Evolutionary conservation across 768 basidiomycete genomes (phyloP).

Genomic region (Leucocoprinus leucothites): DNA sequence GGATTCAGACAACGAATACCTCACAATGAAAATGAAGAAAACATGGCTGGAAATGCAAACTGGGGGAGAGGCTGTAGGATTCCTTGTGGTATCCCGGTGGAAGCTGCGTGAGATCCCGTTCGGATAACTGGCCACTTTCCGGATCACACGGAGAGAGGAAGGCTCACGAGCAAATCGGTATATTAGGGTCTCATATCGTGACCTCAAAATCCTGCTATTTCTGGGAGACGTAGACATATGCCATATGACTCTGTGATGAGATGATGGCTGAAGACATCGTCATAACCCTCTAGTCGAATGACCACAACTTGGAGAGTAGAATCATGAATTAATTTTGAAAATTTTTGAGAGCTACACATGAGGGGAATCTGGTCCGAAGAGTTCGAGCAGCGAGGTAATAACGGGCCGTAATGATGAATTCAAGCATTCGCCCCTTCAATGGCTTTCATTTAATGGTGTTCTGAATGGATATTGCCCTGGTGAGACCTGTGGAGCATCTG

Average conservation of each 20-base stretch:
- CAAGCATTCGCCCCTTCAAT: not conserved
- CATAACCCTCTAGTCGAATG: not conserved
- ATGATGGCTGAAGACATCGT: not conserved
- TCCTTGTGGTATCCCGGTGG: not conserved
- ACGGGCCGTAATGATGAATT: not conserved
- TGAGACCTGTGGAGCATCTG: not conserved
- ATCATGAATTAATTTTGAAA: not conserved
- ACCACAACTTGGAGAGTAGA: not conserved
- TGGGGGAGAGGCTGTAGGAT: not conserved
- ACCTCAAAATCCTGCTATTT: not conserved
- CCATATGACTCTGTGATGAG: not conserved
- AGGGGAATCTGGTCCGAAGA: not conserved
- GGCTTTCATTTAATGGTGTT: not conserved
- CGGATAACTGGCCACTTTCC: constrained; percentile 2
- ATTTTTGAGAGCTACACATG: too few species aligned
- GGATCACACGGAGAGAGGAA: constrained; percentile 1
- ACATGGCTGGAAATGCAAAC: too few species aligned
- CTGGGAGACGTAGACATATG: not conserved
- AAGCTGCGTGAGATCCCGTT: not conserved
- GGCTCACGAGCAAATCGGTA: not conserved
- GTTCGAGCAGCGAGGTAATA: constrained; percentile 2
- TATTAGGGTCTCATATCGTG: not conserved
- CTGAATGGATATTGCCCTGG: not conserved
- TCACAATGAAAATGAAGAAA: too few species aligned
- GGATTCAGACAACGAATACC: too few species aligned